A percentile compares a stretch with the other conserved stretches of the same genome.
These are phyloP conservation scores for Myrica gale DNA, from an alignment of 306 rosid genomes.

Conservation along the genomic window DNA sequence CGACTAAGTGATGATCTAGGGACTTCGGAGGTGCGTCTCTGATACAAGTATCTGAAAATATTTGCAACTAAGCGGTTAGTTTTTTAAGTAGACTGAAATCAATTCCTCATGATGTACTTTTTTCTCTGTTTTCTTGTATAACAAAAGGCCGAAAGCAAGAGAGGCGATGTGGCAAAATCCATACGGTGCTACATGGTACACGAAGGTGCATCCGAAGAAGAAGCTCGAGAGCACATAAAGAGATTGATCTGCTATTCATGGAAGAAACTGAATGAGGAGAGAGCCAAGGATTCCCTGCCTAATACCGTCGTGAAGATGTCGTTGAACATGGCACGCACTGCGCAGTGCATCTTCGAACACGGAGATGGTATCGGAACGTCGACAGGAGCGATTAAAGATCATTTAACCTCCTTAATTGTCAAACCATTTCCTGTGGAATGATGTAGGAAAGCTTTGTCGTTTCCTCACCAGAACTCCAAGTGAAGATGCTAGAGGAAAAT, in stretches of 20 bases:
- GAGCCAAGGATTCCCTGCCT: conserved; percentile 4
- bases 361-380: conserved; percentile 39
- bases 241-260: conserved; percentile 23
- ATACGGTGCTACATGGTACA: conserved; percentile 30
- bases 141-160: conserved; percentile 32
- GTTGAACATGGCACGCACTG: conserved; percentile 32
- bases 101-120: not conserved
- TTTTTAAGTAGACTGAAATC: too few species aligned
- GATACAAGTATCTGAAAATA: not conserved
- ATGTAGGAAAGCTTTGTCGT: too few species aligned
- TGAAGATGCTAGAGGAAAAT: too few species aligned
- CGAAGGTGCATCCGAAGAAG: conserved; percentile 22
- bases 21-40: conserved; percentile 29
- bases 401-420: conserved; percentile 20
- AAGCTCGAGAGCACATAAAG: conserved; percentile 17
- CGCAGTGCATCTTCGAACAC: conserved; percentile 24
- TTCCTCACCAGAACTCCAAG: too few species aligned
- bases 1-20: conserved; percentile 37
- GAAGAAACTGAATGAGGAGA: conserved; percentile 31
- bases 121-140: not conserved
- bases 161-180: conserved; percentile 39
- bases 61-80: too few species aligned
- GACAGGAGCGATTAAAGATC: conserved; percentile 22
- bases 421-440: conserved; percentile 18
- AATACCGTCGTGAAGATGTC: conserved; percentile 14